Conservation (phyloP, 495 filamentous ascomycete genomes). For the Penicillium odoratum region DNA sequence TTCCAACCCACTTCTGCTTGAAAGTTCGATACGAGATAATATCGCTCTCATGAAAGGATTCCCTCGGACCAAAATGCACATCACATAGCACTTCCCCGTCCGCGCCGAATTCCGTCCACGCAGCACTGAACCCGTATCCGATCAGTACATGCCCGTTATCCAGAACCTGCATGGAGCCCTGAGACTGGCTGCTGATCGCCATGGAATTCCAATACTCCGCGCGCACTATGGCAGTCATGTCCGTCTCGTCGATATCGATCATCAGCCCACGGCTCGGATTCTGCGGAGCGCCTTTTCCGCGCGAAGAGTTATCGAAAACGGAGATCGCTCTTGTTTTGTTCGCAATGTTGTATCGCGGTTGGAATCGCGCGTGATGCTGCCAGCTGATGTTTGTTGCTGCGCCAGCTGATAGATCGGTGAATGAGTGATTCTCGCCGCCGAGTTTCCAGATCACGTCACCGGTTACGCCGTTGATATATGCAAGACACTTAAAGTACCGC, state of each 20-base stretch:
- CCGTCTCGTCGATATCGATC: constrained; percentile 41
- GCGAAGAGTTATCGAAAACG: constrained; percentile 37
- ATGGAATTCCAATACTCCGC: constrained; percentile 37
- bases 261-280: constrained; percentile 40
- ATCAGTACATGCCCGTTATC: constrained; percentile 47
- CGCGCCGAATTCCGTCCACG: constrained; percentile 47
- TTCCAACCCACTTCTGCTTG: constrained; percentile 39
- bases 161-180: constrained; percentile 49
- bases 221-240: constrained; percentile 38
- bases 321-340: constrained; percentile 29
- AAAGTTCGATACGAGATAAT: constrained; percentile 40
- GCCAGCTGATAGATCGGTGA: constrained; percentile 40
- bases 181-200: constrained; percentile 37
- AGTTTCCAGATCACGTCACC: constrained; percentile 45
- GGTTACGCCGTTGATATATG: constrained; percentile 31
- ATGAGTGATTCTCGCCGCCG: constrained; percentile 43
- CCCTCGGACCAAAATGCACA: constrained; percentile 33
- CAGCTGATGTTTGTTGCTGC: constrained; percentile 45
- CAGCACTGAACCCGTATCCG: constrained; percentile 49
- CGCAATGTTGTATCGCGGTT: constrained; percentile 14
- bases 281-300: constrained; percentile 24
- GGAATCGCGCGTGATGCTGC: constrained; percentile 43
- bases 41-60: constrained; percentile 26
- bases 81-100: constrained; percentile 33
- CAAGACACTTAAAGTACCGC: constrained; percentile 40